phyloP scores from a whole-genome alignment of 179 eudicot species.

The Spinacia oleracea region DNA sequence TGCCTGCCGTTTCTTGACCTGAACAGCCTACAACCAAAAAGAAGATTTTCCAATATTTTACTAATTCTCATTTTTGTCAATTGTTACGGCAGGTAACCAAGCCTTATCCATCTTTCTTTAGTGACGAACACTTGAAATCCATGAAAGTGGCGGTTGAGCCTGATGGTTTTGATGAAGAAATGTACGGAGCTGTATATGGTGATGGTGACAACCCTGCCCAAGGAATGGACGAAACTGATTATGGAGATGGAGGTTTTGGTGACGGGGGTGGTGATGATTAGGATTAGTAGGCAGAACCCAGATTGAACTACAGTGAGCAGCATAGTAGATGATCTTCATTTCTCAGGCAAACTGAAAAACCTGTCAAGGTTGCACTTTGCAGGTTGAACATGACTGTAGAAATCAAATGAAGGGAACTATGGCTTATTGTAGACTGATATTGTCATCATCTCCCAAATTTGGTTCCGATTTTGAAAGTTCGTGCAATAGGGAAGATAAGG shows the following conservation, averaged over 20 bases:
- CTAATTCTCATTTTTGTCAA: not conserved
- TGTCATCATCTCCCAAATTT: not conserved
- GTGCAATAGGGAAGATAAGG: not conserved
- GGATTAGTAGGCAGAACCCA: not conserved
- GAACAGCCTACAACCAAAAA: not conserved
- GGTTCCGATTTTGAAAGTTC: not conserved
- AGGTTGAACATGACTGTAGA: not conserved
- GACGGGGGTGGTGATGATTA: slow-evolving; percentile 59
- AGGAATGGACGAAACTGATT: slow-evolving; percentile 36
- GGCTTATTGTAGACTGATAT: not conserved
- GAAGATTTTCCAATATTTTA: not conserved
- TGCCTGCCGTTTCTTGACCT: slow-evolving; percentile 1
- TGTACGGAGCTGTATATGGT: slow-evolving; percentile 32
- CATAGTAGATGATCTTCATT: not conserved
- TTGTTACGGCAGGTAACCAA: slow-evolving; percentile 56
- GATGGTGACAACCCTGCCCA: slow-evolving; percentile 40
- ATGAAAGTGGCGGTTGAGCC: slow-evolving; percentile 36
- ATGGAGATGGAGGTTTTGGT: slow-evolving; percentile 45
- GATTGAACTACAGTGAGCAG: not conserved
- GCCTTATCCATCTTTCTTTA: slow-evolving; percentile 69
- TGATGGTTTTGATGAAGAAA: slow-evolving; percentile 19
- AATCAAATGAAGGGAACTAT: not conserved
- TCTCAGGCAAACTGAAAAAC: not conserved
- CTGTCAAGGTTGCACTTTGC: not conserved
- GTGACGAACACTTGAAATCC: slow-evolving; percentile 49